Base-by-base conservation (phyloP, 2,329 filamentous ascomycete genomes). In the Penicillium decumbens region DNA sequence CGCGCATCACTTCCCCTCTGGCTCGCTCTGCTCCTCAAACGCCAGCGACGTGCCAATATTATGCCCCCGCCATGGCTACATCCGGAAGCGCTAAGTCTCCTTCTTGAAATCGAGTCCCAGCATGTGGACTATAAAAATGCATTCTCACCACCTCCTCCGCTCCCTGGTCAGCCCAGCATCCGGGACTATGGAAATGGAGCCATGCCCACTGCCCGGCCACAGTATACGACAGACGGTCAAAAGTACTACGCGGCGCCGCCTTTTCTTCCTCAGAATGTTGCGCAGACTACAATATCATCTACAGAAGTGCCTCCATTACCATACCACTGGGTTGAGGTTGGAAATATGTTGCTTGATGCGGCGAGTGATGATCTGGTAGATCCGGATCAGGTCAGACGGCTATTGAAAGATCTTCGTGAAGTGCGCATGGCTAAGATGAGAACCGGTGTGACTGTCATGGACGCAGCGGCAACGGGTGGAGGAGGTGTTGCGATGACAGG, bases 301-400 rank as follows among this genome's bases (percentile, higher is more conserved):
- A 57, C 6, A 67, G 27, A 70, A 41, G 55, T 61, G 6, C 65
- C 64, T 5, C 55, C 66, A 12, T 75, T 98, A 28, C 93, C 93
- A 0, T 97, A 95, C 67, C 92, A 97, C 74, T 98, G 92, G 91
- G 80, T 95, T 37, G 93, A 97, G 72, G 74, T 97, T 7, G 85
- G 87, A 15, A 90, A 95, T 71, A 83, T 95, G 66, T 76, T 98
- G 40, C 80, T 98, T 2, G 87, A 91, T 41, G 86, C 89, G 47
- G 91, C 91, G 3, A 79, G 82, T 24, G 91, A 96, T 68, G 91
- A 96, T 67, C 80, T 97, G 43, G 79, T 81, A 30, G 77, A 86
- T 0, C 79, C 88, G 2, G 85, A 90, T 57, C 82, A 84, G 57
- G 84, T 95, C 6, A 77, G 91, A 6, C 80, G 86, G 24, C 67